phyloP scores from a whole-genome alignment of 1,284 basidiomycete species.

The Cystobasidium pallidum region DNA sequence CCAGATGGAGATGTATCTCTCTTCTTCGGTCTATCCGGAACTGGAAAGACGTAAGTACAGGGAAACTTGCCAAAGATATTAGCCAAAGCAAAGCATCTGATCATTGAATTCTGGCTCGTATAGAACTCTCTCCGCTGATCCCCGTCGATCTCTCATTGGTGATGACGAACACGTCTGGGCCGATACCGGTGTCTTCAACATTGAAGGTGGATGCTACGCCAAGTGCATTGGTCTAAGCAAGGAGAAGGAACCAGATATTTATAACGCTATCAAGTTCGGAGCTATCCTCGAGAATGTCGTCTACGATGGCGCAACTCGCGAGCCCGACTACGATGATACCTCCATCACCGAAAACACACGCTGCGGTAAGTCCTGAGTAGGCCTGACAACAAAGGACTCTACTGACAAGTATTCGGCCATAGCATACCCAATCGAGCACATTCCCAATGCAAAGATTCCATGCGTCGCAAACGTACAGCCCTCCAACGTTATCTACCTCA shows the following conservation, averaged over 20 bases:
- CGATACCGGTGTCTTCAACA: slow-evolving; percentile 98
- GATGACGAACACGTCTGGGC: slow-evolving; percentile 99
- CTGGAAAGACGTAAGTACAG: slow-evolving; percentile 80
- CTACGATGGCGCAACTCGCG: slow-evolving; percentile 84
- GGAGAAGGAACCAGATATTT: slow-evolving; percentile 98
- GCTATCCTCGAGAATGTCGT: slow-evolving; percentile 99
- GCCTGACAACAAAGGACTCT: neutral
- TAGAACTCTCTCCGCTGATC: slow-evolving; percentile 84
- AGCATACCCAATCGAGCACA: slow-evolving; percentile 89
- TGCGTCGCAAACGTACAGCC: slow-evolving; percentile 83
- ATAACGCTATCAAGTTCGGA: slow-evolving; percentile 83
- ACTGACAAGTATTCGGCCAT: slow-evolving; percentile 54
- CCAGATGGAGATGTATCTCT: slow-evolving; percentile 89
- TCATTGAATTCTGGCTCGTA: slow-evolving; percentile 31
- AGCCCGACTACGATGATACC: slow-evolving; percentile 94
- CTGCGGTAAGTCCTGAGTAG: slow-evolving; percentile 60
- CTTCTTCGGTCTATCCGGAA: slow-evolving; percentile 98
- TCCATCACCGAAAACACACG: slow-evolving; percentile 99
- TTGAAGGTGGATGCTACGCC: slow-evolving; percentile 99
- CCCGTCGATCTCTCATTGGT: slow-evolving; percentile 85
- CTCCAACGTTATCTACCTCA: slow-evolving; percentile 55
- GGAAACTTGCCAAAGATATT: slow-evolving; percentile 3
- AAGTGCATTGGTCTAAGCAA: slow-evolving; percentile 96
- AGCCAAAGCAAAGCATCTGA: neutral
- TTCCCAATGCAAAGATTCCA: slow-evolving; percentile 92